A percentile compares a stretch with the other conserved stretches of the same genome.
phyloP scores from a whole-genome alignment of 1,284 basidiomycete species.

The Heterobasidion occidentale region DNA sequence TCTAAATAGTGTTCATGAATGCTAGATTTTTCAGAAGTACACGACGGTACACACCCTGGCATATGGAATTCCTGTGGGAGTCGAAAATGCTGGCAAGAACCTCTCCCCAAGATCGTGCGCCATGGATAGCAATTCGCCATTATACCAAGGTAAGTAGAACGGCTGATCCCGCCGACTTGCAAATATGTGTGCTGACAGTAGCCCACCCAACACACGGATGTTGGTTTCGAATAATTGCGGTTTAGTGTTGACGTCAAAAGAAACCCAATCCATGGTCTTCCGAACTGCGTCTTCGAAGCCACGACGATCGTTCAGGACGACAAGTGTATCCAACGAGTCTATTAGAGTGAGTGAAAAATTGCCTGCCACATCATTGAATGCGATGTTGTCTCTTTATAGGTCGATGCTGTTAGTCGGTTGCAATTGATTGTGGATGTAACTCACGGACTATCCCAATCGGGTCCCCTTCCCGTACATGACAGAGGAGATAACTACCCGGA shows the following conservation, averaged over 20 bases:
- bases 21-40: slow-evolving; percentile 4
- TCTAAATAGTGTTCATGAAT: slow-evolving; percentile 28
- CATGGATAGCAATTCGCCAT: slow-evolving; percentile 65
- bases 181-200: slow-evolving; percentile 82
- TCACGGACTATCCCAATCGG: slow-evolving; percentile 74
- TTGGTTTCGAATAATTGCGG: slow-evolving; percentile 92
- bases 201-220: slow-evolving; percentile 82
- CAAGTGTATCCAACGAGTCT: slow-evolving; percentile 76
- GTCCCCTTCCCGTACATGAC: slow-evolving; percentile 77
- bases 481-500: slow-evolving; percentile 67
- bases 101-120: slow-evolving; percentile 82
- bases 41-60: slow-evolving; percentile 55
- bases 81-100: slow-evolving; percentile 82
- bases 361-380: slow-evolving; percentile 78
- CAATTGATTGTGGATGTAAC: slow-evolving; percentile 22
- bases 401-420: slow-evolving; percentile 2
- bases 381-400: slow-evolving; percentile 45
- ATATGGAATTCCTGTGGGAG: slow-evolving; percentile 83
- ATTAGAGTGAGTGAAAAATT: slow-evolving; percentile 81
- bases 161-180: slow-evolving; percentile 55
- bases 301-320: slow-evolving; percentile 63
- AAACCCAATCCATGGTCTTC: slow-evolving; percentile 70
- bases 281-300: slow-evolving; percentile 74
- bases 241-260: slow-evolving; percentile 83
- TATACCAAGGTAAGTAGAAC: slow-evolving; percentile 73